These are phyloP conservation scores for Cutaneotrichosporon cutaneum DNA, from an alignment of 1,284 basidiomycete species.

Conservation along the genomic window DNA sequence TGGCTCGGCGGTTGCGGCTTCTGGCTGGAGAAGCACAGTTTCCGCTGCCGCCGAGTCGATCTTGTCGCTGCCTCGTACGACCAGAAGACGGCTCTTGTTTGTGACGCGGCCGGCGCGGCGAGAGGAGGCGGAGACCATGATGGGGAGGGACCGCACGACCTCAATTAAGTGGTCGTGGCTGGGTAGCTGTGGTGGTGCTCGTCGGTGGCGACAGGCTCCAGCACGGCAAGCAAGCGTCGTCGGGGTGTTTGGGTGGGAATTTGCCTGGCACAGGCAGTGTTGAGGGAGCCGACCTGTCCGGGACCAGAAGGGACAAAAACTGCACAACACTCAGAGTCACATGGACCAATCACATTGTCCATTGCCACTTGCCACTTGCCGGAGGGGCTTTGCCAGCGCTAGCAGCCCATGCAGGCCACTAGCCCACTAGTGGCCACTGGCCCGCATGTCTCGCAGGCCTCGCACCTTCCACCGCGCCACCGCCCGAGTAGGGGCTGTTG, in stretches of 20 bases:
- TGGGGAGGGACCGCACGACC: constrained; percentile 11
- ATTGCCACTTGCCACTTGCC: no score
- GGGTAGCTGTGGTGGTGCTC: constrained; percentile 2
- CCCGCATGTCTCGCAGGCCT: no score
- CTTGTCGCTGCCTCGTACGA: constrained; percentile 76
- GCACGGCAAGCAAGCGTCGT: constrained; percentile 1
- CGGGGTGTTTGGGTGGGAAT: constrained; percentile 8
- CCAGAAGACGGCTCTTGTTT: constrained; percentile 83
- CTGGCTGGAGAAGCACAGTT: constrained; percentile 58
- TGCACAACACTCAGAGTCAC: neutral
- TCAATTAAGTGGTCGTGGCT: constrained; percentile 11
- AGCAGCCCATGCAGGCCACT: no score
- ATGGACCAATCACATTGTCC: neutral
- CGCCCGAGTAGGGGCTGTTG: neutral
- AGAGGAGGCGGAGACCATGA: constrained; percentile 44
- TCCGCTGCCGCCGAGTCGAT: constrained; percentile 78
- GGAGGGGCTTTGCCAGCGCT: no score
- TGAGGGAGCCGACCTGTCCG: constrained; percentile 3
- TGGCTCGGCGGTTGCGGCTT: constrained; percentile 29
- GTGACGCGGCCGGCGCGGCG: constrained; percentile 62
- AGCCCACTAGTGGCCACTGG: neutral
- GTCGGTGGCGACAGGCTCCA: constrained; percentile 14
- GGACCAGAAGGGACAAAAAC: constrained; percentile 5
- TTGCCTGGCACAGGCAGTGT: constrained; percentile 6
- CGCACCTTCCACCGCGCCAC: neutral